Evolutionary conservation across 2,329 filamentous ascomycete genomes (phyloP), one percentile per base, ranked within the genome.

Genomic region (Trichophyton benhamiae): DNA sequence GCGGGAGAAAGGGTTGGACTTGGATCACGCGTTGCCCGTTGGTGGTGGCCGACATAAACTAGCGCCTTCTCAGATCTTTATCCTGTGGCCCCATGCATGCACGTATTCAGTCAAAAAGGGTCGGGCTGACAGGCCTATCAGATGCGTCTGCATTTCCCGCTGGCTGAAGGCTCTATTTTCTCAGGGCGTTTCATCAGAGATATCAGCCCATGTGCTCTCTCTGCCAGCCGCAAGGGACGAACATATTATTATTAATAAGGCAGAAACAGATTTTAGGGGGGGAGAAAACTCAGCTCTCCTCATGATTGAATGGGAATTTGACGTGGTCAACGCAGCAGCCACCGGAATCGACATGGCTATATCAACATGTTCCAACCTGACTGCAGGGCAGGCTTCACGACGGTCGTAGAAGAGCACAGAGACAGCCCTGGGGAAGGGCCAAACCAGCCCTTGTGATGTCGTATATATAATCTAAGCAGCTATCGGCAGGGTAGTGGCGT

Each of bases 51-150:
- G 30, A 55, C 52, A 36, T 36, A 36, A 4, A 55, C 27, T 55
- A 55, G 52, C 52, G 52, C 17, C 52, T 38, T 55, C 52, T 36
- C 52, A 55, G 25, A 33, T 36, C 33, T 33, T n/a, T 27, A 55
- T 55, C 52, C 52, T 55, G 52, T 55, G 52, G 52, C 52, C 52
- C 52, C 52, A 55, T 55, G 52, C 27, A 55, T 55, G 52, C 52
- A 55, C 13, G 52, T 55, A 55, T 36, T 36, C 13, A 55, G 9
- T 20, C 6, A 55, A 55, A 27, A 27, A n/a, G 11, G 3, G 27
- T 20, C 9, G 44, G 22, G 27, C 7, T 27, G 27, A 17, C 52
- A 33, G 52, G 17, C 52, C 52, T 55, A 55, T 55, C 52, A 55
- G 13, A 33, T 36, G 27, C 17, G 17, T 55, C 27, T 55, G 27